A percentile compares a stretch with the other conserved stretches of the same genome.
Conservation (phyloP, 345 rosid genomes). For the Salix udensis region DNA sequence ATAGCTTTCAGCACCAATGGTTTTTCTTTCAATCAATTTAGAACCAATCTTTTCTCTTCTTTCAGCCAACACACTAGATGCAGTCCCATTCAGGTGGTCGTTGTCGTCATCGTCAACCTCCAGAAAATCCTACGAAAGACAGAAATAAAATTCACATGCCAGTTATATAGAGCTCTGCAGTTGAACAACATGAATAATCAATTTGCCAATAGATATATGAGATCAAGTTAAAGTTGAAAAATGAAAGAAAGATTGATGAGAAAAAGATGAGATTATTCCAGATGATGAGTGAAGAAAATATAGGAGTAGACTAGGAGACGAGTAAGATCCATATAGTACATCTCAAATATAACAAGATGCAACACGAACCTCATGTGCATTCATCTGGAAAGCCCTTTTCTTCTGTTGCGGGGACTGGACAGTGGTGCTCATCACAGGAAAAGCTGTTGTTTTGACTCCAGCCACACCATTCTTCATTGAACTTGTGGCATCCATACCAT, state of each 20-base stretch:
- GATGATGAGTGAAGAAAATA: not conserved
- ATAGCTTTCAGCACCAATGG: slow-evolving; percentile 32
- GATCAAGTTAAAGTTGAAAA: not conserved
- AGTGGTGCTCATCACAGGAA: slow-evolving; percentile 30
- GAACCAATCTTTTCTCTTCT: slow-evolving; percentile 36
- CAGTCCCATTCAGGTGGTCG: slow-evolving; percentile 25
- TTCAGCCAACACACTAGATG: slow-evolving; percentile 26
- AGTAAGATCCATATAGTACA: not conserved
- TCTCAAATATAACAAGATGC: not conserved
- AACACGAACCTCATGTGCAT: slow-evolving; percentile 67
- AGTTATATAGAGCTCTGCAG: not conserved
- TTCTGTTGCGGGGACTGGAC: slow-evolving; percentile 31
- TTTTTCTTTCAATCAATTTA: slow-evolving; percentile 26
- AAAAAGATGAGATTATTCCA: not conserved
- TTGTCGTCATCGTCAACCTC: slow-evolving; percentile 78
- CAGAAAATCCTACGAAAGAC: slow-evolving; percentile 54
- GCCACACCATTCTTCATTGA: slow-evolving; percentile 26
- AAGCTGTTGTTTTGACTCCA: slow-evolving; percentile 27
- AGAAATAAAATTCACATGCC: not conserved
- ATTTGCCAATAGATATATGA: not conserved
- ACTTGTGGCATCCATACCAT: slow-evolving; percentile 27
- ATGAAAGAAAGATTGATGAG: not conserved
- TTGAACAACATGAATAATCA: not conserved
- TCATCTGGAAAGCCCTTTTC: slow-evolving; percentile 66
- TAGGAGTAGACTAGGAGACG: not conserved